Conservation (phyloP, 1,284 basidiomycete species). For the Sanghuangporus baumii region DNA sequence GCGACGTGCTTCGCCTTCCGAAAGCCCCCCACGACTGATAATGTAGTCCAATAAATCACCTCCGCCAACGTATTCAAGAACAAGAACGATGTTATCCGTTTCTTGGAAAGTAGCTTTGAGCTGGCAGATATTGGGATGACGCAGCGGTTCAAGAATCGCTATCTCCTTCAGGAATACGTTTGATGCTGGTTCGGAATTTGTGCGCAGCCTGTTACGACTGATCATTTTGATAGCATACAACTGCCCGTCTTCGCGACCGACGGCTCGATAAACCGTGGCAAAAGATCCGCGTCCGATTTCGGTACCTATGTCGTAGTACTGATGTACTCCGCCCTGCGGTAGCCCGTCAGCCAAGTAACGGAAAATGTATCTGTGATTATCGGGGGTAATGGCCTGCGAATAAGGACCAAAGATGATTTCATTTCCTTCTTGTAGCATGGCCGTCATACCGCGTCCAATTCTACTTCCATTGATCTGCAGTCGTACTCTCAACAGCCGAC, state of each 20-base stretch:
- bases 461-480: slow-evolving; percentile 65
- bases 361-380: slow-evolving; percentile 60
- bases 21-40: slow-evolving; percentile 46
- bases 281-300: slow-evolving; percentile 80
- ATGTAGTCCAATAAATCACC: slow-evolving; percentile 88
- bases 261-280: slow-evolving; percentile 70
- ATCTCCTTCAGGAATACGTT: slow-evolving; percentile 52
- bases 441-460: slow-evolving; percentile 51
- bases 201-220: slow-evolving; percentile 37
- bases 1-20: slow-evolving; percentile 37
- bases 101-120: slow-evolving; percentile 76
- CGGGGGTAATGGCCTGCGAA: slow-evolving; percentile 38
- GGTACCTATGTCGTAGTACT: slow-evolving; percentile 55
- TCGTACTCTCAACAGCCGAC: not conserved
- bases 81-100: slow-evolving; percentile 64
- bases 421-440: slow-evolving; percentile 70
- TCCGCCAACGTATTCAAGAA: slow-evolving; percentile 77
- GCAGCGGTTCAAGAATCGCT: slow-evolving; percentile 65
- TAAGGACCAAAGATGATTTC: slow-evolving; percentile 76
- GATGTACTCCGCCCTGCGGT: slow-evolving; percentile 48
- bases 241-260: slow-evolving; percentile 51
- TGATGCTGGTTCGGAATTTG: slow-evolving; percentile 19
- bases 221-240: slow-evolving; percentile 79
- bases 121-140: slow-evolving; percentile 79
- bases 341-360: slow-evolving; percentile 46